These are phyloP conservation scores for Sparassis latifolia DNA, from an alignment of 1,284 basidiomycete genomes.

Conservation along the genomic window DNA sequence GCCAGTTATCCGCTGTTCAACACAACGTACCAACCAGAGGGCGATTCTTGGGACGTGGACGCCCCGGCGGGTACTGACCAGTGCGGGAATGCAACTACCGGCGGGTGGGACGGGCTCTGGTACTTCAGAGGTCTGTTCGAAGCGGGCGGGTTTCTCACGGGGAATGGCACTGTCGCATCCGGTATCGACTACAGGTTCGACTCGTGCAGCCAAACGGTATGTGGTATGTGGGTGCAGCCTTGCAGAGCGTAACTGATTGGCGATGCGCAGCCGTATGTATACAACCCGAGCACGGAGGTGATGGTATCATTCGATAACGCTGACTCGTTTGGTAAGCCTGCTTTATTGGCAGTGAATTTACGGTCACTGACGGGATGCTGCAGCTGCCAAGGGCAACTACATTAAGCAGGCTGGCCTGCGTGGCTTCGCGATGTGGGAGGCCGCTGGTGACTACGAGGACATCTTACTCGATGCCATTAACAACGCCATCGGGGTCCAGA, in stretches of 20 bases:
- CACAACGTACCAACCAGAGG: constrained; percentile 28
- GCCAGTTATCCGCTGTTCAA: constrained; percentile 34
- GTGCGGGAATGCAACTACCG: constrained; percentile 30
- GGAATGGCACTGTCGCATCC: constrained; percentile 27
- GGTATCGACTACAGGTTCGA: constrained; percentile 40
- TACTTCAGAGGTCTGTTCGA: constrained; percentile 36
- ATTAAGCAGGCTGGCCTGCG: constrained; percentile 43
- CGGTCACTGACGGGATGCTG: neutral
- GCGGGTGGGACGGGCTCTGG: constrained; percentile 32
- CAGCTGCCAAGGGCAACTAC: constrained; percentile 48
- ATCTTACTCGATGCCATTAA: constrained; percentile 49
- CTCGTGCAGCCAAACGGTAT: constrained; percentile 40
- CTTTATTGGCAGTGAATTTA: neutral
- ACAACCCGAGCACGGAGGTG: constrained; percentile 30
- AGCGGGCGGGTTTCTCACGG: constrained; percentile 30
- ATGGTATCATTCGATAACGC: constrained; percentile 38
- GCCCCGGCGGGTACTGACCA: constrained; percentile 25
- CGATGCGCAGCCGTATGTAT: constrained; percentile 36
- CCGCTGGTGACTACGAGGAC: constrained; percentile 51
- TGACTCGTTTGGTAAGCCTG: constrained; percentile 26
- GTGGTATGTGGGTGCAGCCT: constrained; percentile 12
- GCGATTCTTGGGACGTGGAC: constrained; percentile 35
- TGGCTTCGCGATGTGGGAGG: constrained; percentile 63
- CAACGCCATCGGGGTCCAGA: constrained; percentile 17
- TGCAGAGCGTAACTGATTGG: neutral